Conservation (phyloP, 2,329 filamentous ascomycete species). For the Pseudocercospora macadamiae region DNA sequence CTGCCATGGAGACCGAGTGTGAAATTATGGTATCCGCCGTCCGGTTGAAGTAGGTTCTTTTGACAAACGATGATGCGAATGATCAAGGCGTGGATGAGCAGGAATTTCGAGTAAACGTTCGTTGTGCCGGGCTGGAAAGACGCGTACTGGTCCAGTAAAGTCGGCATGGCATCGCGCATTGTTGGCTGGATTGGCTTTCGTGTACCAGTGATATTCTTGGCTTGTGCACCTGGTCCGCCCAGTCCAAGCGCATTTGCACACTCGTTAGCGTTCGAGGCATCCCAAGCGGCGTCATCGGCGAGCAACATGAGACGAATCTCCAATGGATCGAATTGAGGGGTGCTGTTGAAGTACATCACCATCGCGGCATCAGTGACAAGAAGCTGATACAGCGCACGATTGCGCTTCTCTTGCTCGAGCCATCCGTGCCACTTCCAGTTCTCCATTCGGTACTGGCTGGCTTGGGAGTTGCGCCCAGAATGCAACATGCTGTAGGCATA, state of each 20-base stretch:
- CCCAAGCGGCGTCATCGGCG: slow-evolving; percentile 74
- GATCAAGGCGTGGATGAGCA: slow-evolving; percentile 70
- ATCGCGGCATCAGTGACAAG: slow-evolving; percentile 67
- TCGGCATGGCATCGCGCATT: slow-evolving; percentile 63
- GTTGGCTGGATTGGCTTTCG: slow-evolving; percentile 66
- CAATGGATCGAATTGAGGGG: slow-evolving; percentile 63
- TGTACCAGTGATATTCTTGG: slow-evolving; percentile 65
- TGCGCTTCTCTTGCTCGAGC: slow-evolving; percentile 72
- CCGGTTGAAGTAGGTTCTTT: slow-evolving; percentile 41
- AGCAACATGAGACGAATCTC: slow-evolving; percentile 71
- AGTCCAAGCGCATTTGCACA: slow-evolving; percentile 70
- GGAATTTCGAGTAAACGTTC: slow-evolving; percentile 74
- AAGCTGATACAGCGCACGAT: slow-evolving; percentile 66
- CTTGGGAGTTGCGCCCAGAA: slow-evolving; percentile 54
- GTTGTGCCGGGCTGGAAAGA: slow-evolving; percentile 67
- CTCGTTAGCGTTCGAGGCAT: slow-evolving; percentile 60
- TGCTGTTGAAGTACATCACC: slow-evolving; percentile 72
- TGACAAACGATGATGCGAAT: slow-evolving; percentile 62
- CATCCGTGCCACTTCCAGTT: slow-evolving; percentile 68
- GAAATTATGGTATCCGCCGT: slow-evolving; percentile 32
- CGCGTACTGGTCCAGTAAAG: slow-evolving; percentile 62
- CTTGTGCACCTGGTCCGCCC: slow-evolving; percentile 59
- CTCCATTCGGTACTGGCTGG: slow-evolving; percentile 52
- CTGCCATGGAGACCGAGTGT: slow-evolving; percentile 41
- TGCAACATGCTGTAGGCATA: slow-evolving; percentile 63